Base-by-base conservation (phyloP, 345 rosid genomes). In the Populus simonii region DNA sequence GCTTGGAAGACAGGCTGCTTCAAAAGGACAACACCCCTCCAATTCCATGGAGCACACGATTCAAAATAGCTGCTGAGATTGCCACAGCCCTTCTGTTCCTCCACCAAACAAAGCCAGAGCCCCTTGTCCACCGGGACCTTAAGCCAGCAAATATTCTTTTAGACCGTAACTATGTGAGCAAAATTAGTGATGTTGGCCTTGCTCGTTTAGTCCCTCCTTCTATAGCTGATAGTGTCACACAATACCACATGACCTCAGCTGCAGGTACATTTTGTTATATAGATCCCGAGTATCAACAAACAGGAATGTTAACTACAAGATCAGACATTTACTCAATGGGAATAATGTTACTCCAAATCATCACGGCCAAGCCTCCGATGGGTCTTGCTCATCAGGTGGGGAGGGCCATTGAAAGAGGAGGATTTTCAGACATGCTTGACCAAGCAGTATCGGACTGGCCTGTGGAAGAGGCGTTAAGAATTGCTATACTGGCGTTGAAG, bases 91-190 rank as follows among this genome's bases (percentile, higher is more conserved):
- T 94, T 79, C 82, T 94, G 8, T 94, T 92, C 83, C 96, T 94
- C 63, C 98, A 94, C 85, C 97, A 94, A 83, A 85, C 98, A 35
- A 94, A 92, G 86, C 97, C 97, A 57, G 98, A 94, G 79, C 98
- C 98, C n/a, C 86, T 94, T 5, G 98, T 94, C 76, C 98, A 92
- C 68, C 90, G 97, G 25, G 98, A 92, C 76, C 89, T 94, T 39
- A 94, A 94, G 80, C 98, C 98, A 3, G 98, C 98, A 11, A 92
- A 92, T 85, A 94, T 94, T 83, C 97, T 94, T 65, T 31, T 94
- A 74, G 97, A 94, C 84, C 83, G 85, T 31, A 91, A 94, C 80
- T 94, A 81, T 59, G 91, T 89, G 79, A 90, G 93, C 91, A 94
- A 94, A 86, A 94, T 94, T 39, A 90, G 97, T 74, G 98, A 94